Conservation (phyloP, 768 basidiomycete genomes). For the Mycena filopes region DNA sequence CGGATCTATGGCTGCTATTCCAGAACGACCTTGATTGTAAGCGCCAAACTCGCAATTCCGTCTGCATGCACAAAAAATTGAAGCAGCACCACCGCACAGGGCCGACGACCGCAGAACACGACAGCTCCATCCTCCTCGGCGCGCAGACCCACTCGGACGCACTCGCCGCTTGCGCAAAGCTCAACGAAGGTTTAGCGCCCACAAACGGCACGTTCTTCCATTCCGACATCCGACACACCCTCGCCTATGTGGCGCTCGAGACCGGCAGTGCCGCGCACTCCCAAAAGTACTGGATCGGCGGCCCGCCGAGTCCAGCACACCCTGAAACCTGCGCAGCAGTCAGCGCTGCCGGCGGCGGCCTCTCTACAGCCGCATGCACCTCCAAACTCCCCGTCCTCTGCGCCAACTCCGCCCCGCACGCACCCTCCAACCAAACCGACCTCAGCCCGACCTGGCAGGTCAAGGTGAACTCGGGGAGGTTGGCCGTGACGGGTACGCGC, state of each 20-base stretch:
- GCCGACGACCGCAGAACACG: slow-evolving; percentile 24
- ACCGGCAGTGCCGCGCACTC: slow-evolving; percentile 14
- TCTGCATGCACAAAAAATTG: too few species aligned
- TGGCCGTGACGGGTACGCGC: slow-evolving; percentile 40
- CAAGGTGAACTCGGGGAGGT: slow-evolving; percentile 15
- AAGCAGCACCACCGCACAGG: not conserved
- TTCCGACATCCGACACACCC: slow-evolving; percentile 20
- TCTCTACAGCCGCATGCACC: slow-evolving; percentile 16
- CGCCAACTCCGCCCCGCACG: slow-evolving; percentile 33
- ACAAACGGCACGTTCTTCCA: slow-evolving; percentile 29
- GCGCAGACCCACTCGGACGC: slow-evolving; percentile 18
- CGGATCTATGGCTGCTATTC: slow-evolving; percentile 31
- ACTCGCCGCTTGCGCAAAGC: slow-evolving; percentile 23
- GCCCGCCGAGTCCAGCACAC: slow-evolving; percentile 12
- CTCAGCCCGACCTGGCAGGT: slow-evolving; percentile 33
- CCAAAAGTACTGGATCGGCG: slow-evolving; percentile 32
- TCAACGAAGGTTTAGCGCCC: slow-evolving; percentile 25
- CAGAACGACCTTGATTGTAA: slow-evolving; percentile 33
- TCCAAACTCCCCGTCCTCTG: slow-evolving; percentile 29
- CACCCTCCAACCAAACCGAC: slow-evolving; percentile 27
- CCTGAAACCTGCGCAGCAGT: slow-evolving; percentile 19
- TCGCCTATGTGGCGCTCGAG: slow-evolving; percentile 24
- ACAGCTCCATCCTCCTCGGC: slow-evolving; percentile 27
- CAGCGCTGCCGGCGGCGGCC: slow-evolving; percentile 21
- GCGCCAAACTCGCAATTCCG: not conserved